Base-by-base conservation (phyloP, 192 early-diverging fungal genomes). In the Powellomyces hirtus region DNA sequence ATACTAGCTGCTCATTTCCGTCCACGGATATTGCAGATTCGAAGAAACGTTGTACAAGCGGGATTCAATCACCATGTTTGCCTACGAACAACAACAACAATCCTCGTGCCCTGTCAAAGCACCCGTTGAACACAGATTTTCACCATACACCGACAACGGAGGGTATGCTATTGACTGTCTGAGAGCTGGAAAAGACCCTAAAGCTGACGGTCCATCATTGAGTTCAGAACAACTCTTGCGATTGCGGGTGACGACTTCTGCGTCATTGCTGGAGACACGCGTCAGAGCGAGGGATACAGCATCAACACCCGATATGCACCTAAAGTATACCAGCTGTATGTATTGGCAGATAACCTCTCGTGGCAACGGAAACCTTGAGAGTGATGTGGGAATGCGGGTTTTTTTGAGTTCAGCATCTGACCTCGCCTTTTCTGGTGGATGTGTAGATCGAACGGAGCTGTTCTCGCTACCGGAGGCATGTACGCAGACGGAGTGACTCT, bases 171-270 rank as follows among this genome's bases (percentile, higher is more conserved):
- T n/a, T n/a, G n/a, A n/a, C n/a, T n/a, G n/a, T n/a, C n/a, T n/a
- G n/a, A 29, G 13, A 38, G 42, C n/a, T 44, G n/a, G 38, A 46
- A 20, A 42, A 29, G 33, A 20, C 18, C n/a, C n/a, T n/a, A n/a
- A n/a, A n/a, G 30, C 16, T 22, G 20, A 27, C 56, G 24, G 20
- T 40, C 34, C 8, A 4, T 38, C 27, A n/a, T n/a, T n/a, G n/a
- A n/a, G n/a, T n/a, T n/a, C 55, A 91, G 94, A 37, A 94, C 92
- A 0, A 82, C 89, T 60, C 71, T 97, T 46, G 92, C 92, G 34
- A 92, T 99, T 77, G 91, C 94, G n/a, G 97, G 97, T 24, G 79
- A 90, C 29, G 95, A 97, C 82, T 99, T 90, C 71, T 91, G 90
- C 70, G 75, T 98, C 4, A 80, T 99, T 8, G 97, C 95, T n/a